Percentiles rank a stretch among this genome's conserved stretches.
Evolutionary conservation across 257 asterid genomes (phyloP).

Genomic region (Parsonsia alboflavescens): DNA sequence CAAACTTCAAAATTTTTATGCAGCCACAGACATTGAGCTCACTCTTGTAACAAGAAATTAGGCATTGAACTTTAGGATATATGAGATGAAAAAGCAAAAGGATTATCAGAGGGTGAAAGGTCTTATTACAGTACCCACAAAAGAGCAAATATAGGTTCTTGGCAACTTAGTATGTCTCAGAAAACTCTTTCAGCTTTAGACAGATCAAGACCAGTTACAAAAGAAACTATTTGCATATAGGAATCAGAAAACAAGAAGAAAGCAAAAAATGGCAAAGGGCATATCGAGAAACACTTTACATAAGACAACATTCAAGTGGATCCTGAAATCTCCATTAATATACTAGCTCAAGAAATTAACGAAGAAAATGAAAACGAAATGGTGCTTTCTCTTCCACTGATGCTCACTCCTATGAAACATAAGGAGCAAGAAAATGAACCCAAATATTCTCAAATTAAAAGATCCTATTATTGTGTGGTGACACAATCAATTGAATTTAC

Average conservation of each 20-base stretch:
- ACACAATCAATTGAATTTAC: background rate
- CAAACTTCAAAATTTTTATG: background rate
- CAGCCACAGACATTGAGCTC: background rate
- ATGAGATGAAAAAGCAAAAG: background rate
- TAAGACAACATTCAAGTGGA: background rate
- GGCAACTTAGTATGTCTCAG: background rate
- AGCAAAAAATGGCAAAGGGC: background rate
- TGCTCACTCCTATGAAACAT: background rate
- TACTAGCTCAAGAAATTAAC: background rate
- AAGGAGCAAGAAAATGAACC: background rate
- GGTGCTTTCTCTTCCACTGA: background rate
- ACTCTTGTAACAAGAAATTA: background rate
- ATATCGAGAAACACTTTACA: background rate
- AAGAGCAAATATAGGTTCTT: background rate
- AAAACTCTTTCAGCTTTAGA: background rate
- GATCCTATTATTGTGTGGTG: background rate
- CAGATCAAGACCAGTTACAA: background rate
- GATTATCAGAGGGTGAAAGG: background rate
- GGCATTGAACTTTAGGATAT: background rate
- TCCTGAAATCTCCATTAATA: background rate
- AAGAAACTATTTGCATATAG: too few relatives aligned
- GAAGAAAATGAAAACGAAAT: background rate
- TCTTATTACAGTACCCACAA: background rate
- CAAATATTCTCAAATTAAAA: background rate
- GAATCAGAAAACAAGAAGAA: background rate